Evolutionary conservation across 1,139 yeast species (phyloP), one percentile per base, ranked within the genome.

Genomic region (Blastobotrys petasosporus): DNA sequence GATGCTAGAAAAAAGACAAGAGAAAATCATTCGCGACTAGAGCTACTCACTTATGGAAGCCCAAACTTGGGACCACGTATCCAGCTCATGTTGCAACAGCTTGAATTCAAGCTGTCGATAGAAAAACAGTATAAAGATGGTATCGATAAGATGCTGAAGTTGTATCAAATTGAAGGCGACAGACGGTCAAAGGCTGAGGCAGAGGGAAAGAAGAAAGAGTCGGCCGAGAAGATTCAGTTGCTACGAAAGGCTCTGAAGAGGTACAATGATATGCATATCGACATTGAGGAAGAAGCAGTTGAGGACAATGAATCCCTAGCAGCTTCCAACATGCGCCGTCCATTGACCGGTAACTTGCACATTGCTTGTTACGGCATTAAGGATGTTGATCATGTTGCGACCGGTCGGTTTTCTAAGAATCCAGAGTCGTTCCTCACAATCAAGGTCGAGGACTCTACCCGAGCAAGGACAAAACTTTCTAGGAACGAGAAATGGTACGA

Each of bases 61-160:
- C 96, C 97, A 0, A 85, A 95, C 1, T 70, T 92, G 57, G 96
- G 97, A n/a, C 96, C 92, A 59, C 79, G 94, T 54, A 92, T 92
- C 59, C 96, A 87, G 65, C 82, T 85, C 58, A 90, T 92, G 97
- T 74, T 92, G 48, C 97, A 88, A 66, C 95, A 88, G 64, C 73
- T 92, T 47, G 96, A 88, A 62, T 88, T 90, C 66, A 92, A 92
- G 65, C 73, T 90, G 44, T 94, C 90, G 60, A 95, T 92, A 36
- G 98, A 92, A 65, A 81, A 85, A 59, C 95, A 92, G 66, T 92
- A 90, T 66, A 81, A 83, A 57, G 94, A 82, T 53, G 97, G 97
- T 12, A 88, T 88, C 56, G 94, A 86, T 55, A 92, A 90, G 63
- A 78, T 92, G 63, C 80, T 85, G 28, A 86, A 82, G 56, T 76